These are phyloP conservation scores for Martiniozyma abietophila DNA, from an alignment of 805 yeast species.

Conservation along the genomic window DNA sequence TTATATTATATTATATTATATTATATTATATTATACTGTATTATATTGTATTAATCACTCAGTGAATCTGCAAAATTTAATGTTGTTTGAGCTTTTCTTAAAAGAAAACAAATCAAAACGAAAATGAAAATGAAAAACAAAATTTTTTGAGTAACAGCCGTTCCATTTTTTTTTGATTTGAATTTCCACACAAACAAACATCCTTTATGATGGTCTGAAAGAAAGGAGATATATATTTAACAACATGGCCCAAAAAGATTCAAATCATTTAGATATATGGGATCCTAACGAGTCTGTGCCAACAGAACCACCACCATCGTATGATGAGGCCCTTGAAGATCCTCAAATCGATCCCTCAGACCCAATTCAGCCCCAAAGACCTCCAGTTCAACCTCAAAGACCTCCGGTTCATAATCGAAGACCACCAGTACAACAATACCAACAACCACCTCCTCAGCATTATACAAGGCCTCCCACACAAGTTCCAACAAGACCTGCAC, in stretches of 20 bases:
- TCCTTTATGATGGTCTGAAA: background rate
- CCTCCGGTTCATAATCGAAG: no score
- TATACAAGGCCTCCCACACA: background rate
- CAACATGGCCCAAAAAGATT: background rate
- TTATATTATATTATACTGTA: no score
- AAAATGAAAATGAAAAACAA: background rate
- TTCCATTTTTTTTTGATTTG: no score
- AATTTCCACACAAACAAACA: no score
- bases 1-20: background rate
- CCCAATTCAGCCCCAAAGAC: constrained; percentile 13
- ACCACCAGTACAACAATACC: constrained; percentile 2
- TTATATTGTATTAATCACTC: no score
- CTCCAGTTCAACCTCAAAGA: constrained; percentile 2
- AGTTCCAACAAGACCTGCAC: background rate
- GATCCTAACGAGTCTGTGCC: constrained; percentile 14
- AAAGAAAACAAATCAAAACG: no score
- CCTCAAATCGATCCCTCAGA: constrained; percentile 11
- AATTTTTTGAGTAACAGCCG: no score
- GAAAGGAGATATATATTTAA: background rate
- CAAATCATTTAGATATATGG: no score
- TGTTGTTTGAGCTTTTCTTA: no score
- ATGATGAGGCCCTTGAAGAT: constrained; percentile 30
- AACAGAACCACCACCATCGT: constrained; percentile 34
- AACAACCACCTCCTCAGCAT: background rate
- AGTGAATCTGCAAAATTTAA: no score